Conservation (phyloP, 2,329 filamentous ascomycete species). For the Arthrobotrys sinensis region DNA sequence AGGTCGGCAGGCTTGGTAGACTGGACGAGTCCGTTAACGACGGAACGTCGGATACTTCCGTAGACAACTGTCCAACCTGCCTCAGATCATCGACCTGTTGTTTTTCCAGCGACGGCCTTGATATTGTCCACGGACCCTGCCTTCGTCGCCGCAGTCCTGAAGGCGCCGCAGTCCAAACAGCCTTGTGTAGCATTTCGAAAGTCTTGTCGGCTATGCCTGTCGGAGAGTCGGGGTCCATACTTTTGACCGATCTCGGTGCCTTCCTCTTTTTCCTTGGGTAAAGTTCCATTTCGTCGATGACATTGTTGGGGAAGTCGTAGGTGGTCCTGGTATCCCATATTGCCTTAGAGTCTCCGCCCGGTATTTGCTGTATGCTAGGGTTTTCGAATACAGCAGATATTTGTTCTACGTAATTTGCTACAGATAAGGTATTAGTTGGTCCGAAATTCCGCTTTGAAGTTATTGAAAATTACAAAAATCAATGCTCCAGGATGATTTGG, state of each 20-base stretch:
- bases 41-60: conserved; percentile 46
- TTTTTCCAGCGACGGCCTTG: conserved; percentile 22
- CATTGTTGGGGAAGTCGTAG: conserved; percentile 58
- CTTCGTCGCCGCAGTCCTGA: conserved; percentile 33
- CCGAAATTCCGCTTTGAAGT: neutral
- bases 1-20: conserved; percentile 30
- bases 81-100: conserved; percentile 41
- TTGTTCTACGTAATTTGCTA: conserved; percentile 54
- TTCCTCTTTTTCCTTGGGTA: conserved; percentile 58
- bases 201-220: conserved; percentile 25
- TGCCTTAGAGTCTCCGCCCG: conserved; percentile 48
- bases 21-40: conserved; percentile 47
- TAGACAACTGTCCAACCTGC: conserved; percentile 49
- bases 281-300: conserved; percentile 54
- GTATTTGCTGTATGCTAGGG: conserved; percentile 56
- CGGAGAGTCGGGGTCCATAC: conserved; percentile 56
- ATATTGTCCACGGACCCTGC: conserved; percentile 33
- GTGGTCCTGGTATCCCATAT: conserved; percentile 60
- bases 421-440: neutral
- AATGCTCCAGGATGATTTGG: neutral
- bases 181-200: conserved; percentile 57
- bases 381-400: conserved; percentile 59
- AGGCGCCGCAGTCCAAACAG: conserved; percentile 51
- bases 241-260: conserved; percentile 41
- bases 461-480: neutral